Base-by-base conservation (phyloP, 768 basidiomycete genomes). In the Coprinopsis sp. region DNA sequence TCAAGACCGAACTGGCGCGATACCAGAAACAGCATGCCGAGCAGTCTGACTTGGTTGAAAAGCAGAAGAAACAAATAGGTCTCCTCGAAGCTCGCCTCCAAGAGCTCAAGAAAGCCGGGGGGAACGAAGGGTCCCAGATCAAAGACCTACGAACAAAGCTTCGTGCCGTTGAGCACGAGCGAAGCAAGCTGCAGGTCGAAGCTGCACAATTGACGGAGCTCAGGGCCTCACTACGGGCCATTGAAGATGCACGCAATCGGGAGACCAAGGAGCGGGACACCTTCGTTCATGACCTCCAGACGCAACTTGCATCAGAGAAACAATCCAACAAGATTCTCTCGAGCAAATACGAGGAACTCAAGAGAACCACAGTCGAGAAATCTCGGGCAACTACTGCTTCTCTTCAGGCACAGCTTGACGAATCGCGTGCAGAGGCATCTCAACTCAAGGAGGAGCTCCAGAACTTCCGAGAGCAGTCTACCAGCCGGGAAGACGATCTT, bases 81-180 rank as follows among this genome's bases (percentile, higher is more conserved):
- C 47, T 64, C 4, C 71, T 80, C 34, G 84, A 87, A 24, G 51
- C 62, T n/a, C 77, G 79, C 31, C 54, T 85, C 3, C 78, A 80
- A 31, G 85, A 85, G 39, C 64, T 81, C 49, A 84, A 78, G 61
- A 79, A 74, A 54, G 46, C 62, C 16, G 64, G 67, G 14, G 50
- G 62, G 0, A 51, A 66, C 0, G 82, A 84, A 47, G 78, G 84
- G 55, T 62, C 68, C 0, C 84, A 87, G 58, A 58, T 85, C 57
- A 86, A 79, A 55, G 82, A 81, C 18, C 58, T 84, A 4, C 75
- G 78, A 13, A 57, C 69, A 30, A 86, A 82, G 60, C 65, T 87
- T 24, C 73, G 79, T 14, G 58, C 65, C 39, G 67, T 71, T 4
- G 85, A 87, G 50, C 73, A 80, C 47, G 83, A 83, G 48, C 72